phyloP scores from a whole-genome alignment of 345 rosid species.

The Psidium friedrichsthalianum region DNA sequence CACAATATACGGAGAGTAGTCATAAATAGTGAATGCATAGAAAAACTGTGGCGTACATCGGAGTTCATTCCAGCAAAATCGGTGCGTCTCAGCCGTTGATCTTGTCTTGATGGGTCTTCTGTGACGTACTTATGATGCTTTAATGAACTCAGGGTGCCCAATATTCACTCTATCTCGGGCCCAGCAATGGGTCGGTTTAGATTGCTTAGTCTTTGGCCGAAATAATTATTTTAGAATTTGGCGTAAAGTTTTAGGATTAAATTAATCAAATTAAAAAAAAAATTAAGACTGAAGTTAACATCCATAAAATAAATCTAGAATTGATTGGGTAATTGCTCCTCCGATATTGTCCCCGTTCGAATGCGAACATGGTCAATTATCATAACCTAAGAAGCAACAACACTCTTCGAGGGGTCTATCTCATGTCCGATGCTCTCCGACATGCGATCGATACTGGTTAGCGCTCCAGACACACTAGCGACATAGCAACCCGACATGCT shows the following conservation, averaged over 20 bases:
- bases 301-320: rapidly evolving
- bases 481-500: too few species aligned
- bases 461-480: too few species aligned
- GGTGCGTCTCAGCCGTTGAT: neutral
- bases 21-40: neutral
- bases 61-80: neutral
- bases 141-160: neutral
- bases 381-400: too few species aligned
- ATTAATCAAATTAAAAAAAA: neutral
- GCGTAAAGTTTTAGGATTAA: neutral
- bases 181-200: neutral
- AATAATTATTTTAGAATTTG: neutral
- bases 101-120: neutral
- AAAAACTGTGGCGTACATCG: neutral
- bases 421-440: too few species aligned
- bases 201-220: too few species aligned
- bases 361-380: neutral
- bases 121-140: neutral
- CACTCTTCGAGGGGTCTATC: too few species aligned
- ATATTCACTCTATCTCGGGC: neutral
- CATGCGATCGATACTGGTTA: too few species aligned
- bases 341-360: neutral
- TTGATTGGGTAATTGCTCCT: neutral
- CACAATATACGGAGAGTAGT: neutral
- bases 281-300: neutral